Conservation (phyloP, 1,284 basidiomycete genomes). For the Ceratobasidium theobromae region DNA sequence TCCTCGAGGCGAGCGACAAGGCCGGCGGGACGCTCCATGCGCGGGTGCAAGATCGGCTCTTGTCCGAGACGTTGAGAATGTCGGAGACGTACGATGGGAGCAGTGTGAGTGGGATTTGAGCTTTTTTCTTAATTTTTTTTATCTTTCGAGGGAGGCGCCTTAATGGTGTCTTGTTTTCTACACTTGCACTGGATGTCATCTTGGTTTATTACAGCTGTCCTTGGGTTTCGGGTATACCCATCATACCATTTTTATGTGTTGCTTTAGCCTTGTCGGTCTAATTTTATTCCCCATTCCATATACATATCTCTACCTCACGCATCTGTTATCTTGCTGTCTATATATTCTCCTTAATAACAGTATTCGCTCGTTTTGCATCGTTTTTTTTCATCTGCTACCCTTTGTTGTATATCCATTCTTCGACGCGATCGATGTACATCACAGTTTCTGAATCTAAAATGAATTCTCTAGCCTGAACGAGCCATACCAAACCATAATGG, state of each 20-base stretch:
- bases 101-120: neutral
- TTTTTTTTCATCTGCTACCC: neutral
- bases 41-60: neutral
- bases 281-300: slow-evolving; percentile 15
- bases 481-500: too few relatives aligned
- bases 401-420: slow-evolving; percentile 18
- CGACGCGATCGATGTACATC: neutral
- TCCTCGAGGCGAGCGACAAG: slow-evolving; percentile 35
- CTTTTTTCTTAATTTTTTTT: neutral
- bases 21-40: slow-evolving; percentile 35
- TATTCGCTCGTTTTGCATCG: neutral
- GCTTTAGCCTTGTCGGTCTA: slow-evolving; percentile 1
- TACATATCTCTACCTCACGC: neutral
- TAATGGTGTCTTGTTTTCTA: neutral
- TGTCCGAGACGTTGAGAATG: slow-evolving; percentile 1
- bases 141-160: neutral
- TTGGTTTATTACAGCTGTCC: neutral
- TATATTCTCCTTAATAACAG: too few relatives aligned
- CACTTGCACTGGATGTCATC: neutral
- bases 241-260: slow-evolving; percentile 1
- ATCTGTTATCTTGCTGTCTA: neutral
- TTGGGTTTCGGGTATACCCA: slow-evolving; percentile 27
- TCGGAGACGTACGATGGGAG: neutral
- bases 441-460: neutral
- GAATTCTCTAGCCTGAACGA: too few relatives aligned